phyloP scores from a whole-genome alignment of 2,329 filamentous ascomycete genomes.

The Bimuria novae-zelandiae region DNA sequence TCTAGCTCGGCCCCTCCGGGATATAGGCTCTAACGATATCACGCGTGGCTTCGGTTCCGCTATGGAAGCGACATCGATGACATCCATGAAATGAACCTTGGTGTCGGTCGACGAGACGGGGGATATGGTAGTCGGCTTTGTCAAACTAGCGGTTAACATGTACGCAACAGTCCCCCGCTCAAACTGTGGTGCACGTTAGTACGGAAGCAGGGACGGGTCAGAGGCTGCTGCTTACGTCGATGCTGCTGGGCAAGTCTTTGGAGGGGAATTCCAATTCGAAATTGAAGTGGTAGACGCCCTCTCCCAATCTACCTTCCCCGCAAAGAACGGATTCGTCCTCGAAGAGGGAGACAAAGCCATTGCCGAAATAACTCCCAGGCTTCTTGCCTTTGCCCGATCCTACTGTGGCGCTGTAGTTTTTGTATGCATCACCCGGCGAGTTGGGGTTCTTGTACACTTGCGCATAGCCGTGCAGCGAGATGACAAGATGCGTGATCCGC shows the following conservation, averaged over 20 bases:
- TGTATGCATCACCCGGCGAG: slow-evolving; percentile 60
- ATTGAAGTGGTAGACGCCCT: slow-evolving; percentile 78
- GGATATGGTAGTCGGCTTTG: slow-evolving; percentile 82
- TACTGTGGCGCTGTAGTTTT: slow-evolving; percentile 54
- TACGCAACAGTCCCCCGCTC: slow-evolving; percentile 93
- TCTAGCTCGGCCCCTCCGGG: slow-evolving; percentile 70
- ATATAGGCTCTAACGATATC: slow-evolving; percentile 86
- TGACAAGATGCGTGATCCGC: slow-evolving; percentile 78
- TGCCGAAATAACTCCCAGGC: slow-evolving; percentile 66
- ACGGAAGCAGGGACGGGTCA: slow-evolving; percentile 10
- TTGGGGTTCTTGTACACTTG: slow-evolving; percentile 76
- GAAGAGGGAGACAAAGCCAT: slow-evolving; percentile 79
- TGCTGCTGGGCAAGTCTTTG: slow-evolving; percentile 80
- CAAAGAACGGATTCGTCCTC: slow-evolving; percentile 81
- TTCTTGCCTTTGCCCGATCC: slow-evolving; percentile 60
- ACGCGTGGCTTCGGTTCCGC: slow-evolving; percentile 75
- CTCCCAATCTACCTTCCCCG: slow-evolving; percentile 74
- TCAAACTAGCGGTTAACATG: slow-evolving; percentile 86
- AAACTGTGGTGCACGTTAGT: slow-evolving; percentile 65
- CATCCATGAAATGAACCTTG: slow-evolving; percentile 78
- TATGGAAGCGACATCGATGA: slow-evolving; percentile 80
- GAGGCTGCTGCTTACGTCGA: slow-evolving; percentile 74
- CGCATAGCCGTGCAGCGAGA: slow-evolving; percentile 77
- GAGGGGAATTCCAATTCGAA: slow-evolving; percentile 74
- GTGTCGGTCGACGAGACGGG: slow-evolving; percentile 79